phyloP scores from a whole-genome alignment of 2,329 filamentous ascomycete genomes.

The Pyricularia grisea region DNA sequence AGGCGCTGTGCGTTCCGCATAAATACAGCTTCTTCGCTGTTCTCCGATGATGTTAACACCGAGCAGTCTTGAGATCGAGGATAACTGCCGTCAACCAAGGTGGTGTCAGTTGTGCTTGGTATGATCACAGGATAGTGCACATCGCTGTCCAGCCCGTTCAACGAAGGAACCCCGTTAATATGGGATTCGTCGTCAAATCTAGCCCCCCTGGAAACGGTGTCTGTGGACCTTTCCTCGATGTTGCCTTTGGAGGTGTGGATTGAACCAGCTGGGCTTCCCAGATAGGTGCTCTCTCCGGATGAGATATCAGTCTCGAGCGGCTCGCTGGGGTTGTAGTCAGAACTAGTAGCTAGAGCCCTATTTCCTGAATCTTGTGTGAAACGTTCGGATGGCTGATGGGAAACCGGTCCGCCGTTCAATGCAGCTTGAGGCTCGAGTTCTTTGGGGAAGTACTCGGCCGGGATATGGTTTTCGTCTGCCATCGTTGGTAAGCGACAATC shows the following conservation, averaged over 20 bases:
- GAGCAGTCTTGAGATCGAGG: not conserved
- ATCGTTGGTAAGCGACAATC: not conserved
- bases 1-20: not conserved
- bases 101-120: not conserved
- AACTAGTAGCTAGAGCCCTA: not conserved
- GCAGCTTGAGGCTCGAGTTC: not conserved
- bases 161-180: no score
- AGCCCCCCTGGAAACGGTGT: not conserved
- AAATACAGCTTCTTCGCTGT: not conserved
- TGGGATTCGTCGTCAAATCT: not conserved
- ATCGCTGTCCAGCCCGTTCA: not conserved
- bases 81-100: not conserved
- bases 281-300: not conserved
- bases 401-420: not conserved
- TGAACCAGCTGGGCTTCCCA: not conserved
- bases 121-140: not conserved
- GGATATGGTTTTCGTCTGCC: not conserved
- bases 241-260: not conserved
- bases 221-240: not conserved
- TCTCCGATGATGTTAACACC: not conserved
- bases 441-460: not conserved
- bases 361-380: not conserved
- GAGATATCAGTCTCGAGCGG: not conserved
- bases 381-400: not conserved
- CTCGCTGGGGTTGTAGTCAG: not conserved